phyloP scores from a whole-genome alignment of 2,329 filamentous ascomycete species.

The Xylaria arbuscula region DNA sequence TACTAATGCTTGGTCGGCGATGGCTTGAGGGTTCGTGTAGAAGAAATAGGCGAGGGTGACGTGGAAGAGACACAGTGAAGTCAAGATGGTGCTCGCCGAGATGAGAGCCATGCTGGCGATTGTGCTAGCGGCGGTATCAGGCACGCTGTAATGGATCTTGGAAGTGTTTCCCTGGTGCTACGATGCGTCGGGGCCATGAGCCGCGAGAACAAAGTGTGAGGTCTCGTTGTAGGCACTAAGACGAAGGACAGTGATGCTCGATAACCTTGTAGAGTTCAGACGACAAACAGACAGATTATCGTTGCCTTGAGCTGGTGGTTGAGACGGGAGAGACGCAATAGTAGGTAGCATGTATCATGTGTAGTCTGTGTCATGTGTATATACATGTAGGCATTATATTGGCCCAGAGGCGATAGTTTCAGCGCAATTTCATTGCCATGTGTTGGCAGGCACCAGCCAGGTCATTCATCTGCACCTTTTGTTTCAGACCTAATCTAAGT shows the following conservation, averaged over 20 bases:
- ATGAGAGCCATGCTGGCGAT: constrained; percentile 77
- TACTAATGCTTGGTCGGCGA: constrained; percentile 84
- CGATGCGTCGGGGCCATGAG: constrained; percentile 17
- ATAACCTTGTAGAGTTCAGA: neutral
- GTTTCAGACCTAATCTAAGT: neutral
- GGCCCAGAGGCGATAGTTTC: neutral
- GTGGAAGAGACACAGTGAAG: constrained; percentile 84
- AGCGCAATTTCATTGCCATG: neutral
- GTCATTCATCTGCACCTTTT: neutral
- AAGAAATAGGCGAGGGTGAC: constrained; percentile 86
- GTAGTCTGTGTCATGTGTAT: neutral
- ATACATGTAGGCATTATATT: neutral
- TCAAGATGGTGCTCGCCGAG: constrained; percentile 82
- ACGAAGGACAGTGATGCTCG: neutral
- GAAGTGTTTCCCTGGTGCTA: neutral
- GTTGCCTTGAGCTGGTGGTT: neutral
- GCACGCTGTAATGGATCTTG: neutral
- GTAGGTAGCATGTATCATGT: no score
- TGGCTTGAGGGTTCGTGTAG: constrained; percentile 74
- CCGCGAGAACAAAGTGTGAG: neutral
- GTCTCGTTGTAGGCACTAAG: neutral
- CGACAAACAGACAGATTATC: neutral
- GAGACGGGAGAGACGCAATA: no score
- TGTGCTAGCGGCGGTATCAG: neutral
- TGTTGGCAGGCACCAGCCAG: constrained; percentile 4